Percentiles rank a stretch among this genome's conserved stretches.
These are phyloP conservation scores for Colletotrichum sp. DNA, from an alignment of 2,329 filamentous ascomycete species.

Conservation along the genomic window DNA sequence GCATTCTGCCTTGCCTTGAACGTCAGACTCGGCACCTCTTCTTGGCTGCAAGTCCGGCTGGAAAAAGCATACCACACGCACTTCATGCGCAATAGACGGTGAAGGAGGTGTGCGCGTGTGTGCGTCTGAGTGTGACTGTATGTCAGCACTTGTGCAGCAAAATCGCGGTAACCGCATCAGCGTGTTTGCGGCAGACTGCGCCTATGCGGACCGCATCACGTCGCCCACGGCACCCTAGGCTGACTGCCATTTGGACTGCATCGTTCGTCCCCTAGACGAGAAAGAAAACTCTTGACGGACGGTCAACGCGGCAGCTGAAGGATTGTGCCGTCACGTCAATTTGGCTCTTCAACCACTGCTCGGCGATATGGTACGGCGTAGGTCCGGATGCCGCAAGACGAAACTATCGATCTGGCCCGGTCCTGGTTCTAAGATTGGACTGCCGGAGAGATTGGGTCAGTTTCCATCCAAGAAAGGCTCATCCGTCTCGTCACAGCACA, in stretches of 20 bases:
- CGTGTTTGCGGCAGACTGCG: not conserved
- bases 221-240: not conserved
- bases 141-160: conserved; percentile 20
- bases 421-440: not conserved
- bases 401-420: not conserved
- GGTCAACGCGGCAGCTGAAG: not conserved
- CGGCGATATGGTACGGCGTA: not conserved
- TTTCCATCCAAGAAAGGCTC: conserved; percentile 2
- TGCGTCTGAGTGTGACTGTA: conserved; percentile 10
- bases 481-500: conserved; percentile 15
- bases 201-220: conserved; percentile 16
- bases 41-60: not conserved
- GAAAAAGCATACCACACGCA: not conserved
- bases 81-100: not conserved
- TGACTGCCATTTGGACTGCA: not conserved
- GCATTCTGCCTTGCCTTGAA: not conserved
- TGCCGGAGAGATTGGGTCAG: conserved; percentile 3
- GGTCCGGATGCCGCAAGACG: not conserved
- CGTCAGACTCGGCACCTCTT: not conserved
- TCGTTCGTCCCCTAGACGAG: not conserved
- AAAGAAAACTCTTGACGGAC: not conserved
- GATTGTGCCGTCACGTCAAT: not conserved
- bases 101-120: conserved; percentile 9
- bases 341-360: not conserved
- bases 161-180: conserved; percentile 17